Evolutionary conservation across 2,329 filamentous ascomycete genomes (phyloP), one percentile per base, ranked within the genome.

Genomic region (Fusarium stilboides): DNA sequence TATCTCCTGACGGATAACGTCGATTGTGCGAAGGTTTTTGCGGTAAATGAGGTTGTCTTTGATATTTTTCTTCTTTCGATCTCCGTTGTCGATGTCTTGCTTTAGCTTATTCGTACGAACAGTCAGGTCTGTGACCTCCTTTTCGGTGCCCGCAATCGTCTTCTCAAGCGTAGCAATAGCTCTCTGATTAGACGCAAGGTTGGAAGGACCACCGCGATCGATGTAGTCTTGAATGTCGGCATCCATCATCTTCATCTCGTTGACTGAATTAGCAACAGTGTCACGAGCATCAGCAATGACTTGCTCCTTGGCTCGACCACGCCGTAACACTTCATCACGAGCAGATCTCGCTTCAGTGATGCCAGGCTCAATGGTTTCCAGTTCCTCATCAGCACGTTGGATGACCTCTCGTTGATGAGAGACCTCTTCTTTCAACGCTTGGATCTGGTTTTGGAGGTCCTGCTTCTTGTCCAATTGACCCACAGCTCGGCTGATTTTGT

Each of bases 41-140:
- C 96, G 92, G 77, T 94, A 97, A 66, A 90, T 90, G 52, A 98
- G 83, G 74, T 99, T 99, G 77, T 98, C 94, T 22, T 85, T 86
- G 72, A 99, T 97, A 68, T 93, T 94, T 73, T 93, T 91, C 81
- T 94, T 95, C 57, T 91, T 94, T 61, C 91, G 89, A 68, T 94
- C 92, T 58, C 93, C 92, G 74, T 94, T 93, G 72, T 90, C 89
- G 52, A 94, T 87, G 53, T 94, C 91, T 49, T 92, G 88, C 69
- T 92, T 91, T 51, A 97, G 86, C 71, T 90, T 90, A 79, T 97
- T 96, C 64, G 93, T 89, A 57, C 91, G 87, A 24, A 87, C 84
- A 4, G 90, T 91, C 53, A 96, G 82, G 45, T 89, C 83, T 14
- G 82, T 82, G 75, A 93, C 89, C 68, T 96, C 92, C 19, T 82